A percentile compares a stretch with the other conserved stretches of the same genome.
Conservation (phyloP, 441 rosid species). For the Mallotus repandus region DNA sequence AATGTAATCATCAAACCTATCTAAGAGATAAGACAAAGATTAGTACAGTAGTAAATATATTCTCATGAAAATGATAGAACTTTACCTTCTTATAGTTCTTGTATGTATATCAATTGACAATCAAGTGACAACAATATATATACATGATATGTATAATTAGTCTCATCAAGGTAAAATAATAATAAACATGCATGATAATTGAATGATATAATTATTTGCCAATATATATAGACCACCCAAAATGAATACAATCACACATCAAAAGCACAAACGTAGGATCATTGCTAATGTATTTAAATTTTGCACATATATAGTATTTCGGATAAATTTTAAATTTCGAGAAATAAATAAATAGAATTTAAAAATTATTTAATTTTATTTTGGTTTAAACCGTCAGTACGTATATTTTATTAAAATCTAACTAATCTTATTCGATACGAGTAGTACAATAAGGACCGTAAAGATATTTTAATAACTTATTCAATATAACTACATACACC, state of each 20-base stretch:
- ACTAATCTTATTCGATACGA: no score
- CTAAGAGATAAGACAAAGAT: neutral
- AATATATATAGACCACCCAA: neutral
- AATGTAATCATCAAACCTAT: neutral
- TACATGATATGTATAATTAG: neutral
- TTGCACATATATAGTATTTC: no score
- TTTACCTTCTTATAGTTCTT: neutral
- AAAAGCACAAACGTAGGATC: neutral
- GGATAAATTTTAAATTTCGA: no score
- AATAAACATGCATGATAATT: neutral
- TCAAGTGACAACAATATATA: neutral
- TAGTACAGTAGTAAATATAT: neutral
- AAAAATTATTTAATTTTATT: no score
- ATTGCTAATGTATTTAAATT: neutral
- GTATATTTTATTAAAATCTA: no score
- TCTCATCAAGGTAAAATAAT: neutral
- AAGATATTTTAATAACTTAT: no score
- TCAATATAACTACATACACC: no score
- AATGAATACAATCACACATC: neutral
- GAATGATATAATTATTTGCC: conserved; percentile 3
- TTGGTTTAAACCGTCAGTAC: no score
- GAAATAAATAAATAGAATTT: no score
- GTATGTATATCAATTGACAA: neutral
- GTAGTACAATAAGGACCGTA: no score
- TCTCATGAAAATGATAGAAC: neutral